Evolutionary conservation across 805 yeast species (phyloP).

Genomic region (Phaffomyces opuntiae): DNA sequence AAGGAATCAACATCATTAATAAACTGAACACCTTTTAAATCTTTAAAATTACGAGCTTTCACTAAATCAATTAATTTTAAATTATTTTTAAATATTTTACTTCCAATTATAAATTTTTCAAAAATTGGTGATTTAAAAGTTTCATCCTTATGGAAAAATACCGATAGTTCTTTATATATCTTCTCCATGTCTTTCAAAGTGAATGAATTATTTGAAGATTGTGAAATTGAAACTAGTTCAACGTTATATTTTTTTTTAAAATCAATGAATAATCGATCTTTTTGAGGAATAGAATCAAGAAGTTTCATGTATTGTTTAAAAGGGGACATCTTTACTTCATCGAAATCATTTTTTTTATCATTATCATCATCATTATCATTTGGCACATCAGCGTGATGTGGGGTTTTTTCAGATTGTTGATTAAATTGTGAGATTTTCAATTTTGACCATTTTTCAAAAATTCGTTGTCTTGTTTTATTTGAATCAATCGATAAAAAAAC

Average conservation of each 20-base stretch:
- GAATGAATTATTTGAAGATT: conserved; percentile 9
- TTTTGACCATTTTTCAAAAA: conserved; percentile 40
- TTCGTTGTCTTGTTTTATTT: conserved; percentile 28
- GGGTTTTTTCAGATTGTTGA: too few species aligned
- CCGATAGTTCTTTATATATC: conserved; percentile 29
- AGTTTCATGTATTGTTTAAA: conserved; percentile 23
- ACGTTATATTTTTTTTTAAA: conserved; percentile 31
- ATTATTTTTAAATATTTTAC: conserved; percentile 18
- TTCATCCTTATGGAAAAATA: conserved; percentile 12
- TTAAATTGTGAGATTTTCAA: too few species aligned
- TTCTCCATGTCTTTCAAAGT: conserved; percentile 29
- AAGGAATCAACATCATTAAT: background rate
- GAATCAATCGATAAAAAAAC: conserved; percentile 29
- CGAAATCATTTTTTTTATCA: background rate
- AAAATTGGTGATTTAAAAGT: conserved; percentile 15
- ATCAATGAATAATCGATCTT: conserved; percentile 29
- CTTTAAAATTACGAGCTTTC: background rate
- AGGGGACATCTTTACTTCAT: conserved; percentile 4
- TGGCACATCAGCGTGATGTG: too few species aligned
- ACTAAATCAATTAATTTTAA: background rate
- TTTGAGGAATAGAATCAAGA: conserved; percentile 18
- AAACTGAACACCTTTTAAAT: background rate
- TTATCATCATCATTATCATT: too few species aligned
- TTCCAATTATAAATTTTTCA: conserved; percentile 5
- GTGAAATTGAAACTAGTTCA: conserved; percentile 4